Conservation (phyloP, 768 basidiomycete species). For the Grammothele lineata region DNA sequence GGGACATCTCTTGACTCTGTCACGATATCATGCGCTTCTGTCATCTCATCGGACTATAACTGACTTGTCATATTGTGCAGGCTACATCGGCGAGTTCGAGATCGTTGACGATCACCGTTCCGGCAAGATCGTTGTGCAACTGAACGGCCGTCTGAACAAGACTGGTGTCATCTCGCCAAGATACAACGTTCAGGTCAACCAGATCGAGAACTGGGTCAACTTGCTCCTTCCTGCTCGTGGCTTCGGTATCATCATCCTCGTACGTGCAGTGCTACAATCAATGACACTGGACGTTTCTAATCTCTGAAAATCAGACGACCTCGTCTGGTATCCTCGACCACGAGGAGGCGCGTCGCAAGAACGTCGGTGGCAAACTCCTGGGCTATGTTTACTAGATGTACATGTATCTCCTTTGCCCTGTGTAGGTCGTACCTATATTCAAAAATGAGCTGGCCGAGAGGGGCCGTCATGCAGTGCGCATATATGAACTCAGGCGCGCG, state of each 20-base stretch:
- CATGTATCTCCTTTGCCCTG: conserved; percentile 10
- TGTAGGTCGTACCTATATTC: conserved; percentile 12
- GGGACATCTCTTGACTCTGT: conserved; percentile 33
- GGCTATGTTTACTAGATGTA: conserved; percentile 81
- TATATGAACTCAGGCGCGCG: too few species aligned
- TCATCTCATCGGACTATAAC: background rate
- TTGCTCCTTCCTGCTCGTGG: conserved; percentile 92
- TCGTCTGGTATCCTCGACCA: conserved; percentile 98
- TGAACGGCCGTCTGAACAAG: conserved; percentile 98
- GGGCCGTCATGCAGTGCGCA: conserved; percentile 8
- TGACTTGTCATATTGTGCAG: conserved; percentile 33
- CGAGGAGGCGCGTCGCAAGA: conserved; percentile 97
- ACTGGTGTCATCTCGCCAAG: conserved; percentile 99
- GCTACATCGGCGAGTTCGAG: conserved; percentile 98
- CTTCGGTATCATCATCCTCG: conserved; percentile 94
- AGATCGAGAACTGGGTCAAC: conserved; percentile 97
- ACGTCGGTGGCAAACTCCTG: conserved; percentile 92
- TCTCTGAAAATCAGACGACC: conserved; percentile 84
- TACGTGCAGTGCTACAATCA: too few species aligned
- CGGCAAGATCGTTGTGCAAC: conserved; percentile 96
- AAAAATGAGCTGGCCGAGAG: conserved; percentile 13
- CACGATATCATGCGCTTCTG: background rate
- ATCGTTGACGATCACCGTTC: conserved; percentile 98
- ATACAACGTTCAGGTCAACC: conserved; percentile 90
- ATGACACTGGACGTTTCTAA: too few species aligned